phyloP scores from a whole-genome alignment of 805 yeast species.

The Candida vaughaniae region DNA sequence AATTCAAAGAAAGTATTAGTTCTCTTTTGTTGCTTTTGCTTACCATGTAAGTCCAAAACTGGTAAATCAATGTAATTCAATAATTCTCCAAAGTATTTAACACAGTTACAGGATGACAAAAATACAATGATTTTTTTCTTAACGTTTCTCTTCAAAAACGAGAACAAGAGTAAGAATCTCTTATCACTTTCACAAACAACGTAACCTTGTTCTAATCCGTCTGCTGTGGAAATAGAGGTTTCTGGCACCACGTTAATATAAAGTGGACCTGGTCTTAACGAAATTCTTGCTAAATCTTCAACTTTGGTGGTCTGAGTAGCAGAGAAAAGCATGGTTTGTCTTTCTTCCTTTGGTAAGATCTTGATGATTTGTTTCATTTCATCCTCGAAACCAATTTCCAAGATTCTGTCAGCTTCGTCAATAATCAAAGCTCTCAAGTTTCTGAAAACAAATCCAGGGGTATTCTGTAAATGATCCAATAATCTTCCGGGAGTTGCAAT shows the following conservation, averaged over 20 bases:
- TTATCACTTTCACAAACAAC: constrained; percentile 97
- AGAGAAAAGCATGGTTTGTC: constrained; percentile 97
- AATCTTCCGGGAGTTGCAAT: constrained; percentile 98
- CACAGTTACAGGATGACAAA: constrained; percentile 94
- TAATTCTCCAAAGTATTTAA: constrained; percentile 92
- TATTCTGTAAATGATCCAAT: constrained; percentile 94
- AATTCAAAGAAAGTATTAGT: constrained; percentile 98
- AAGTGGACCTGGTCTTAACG: constrained; percentile 87
- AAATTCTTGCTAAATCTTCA: constrained; percentile 95
- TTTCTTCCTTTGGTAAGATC: constrained; percentile 85
- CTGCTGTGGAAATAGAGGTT: constrained; percentile 85
- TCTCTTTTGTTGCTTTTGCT: constrained; percentile 97
- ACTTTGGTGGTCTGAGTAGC: constrained; percentile 99
- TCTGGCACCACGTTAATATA: constrained; percentile 91
- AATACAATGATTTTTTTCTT: constrained; percentile 94
- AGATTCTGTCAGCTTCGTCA: constrained; percentile 97
- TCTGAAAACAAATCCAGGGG: constrained; percentile 89
- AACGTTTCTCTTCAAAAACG: constrained; percentile 88
- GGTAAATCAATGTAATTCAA: constrained; percentile 96
- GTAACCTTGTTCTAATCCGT: constrained; percentile 97
- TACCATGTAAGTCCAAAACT: constrained; percentile 94
- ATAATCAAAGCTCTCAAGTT: constrained; percentile 91
- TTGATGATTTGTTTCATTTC: constrained; percentile 97
- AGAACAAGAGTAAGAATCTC: constrained; percentile 83
- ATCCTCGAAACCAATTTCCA: constrained; percentile 98